A percentile compares a stretch with the other conserved stretches of the same genome.
These are phyloP conservation scores for Nakaseomyces sp. DNA, from an alignment of 1,139 yeast genomes.

Conservation along the genomic window DNA sequence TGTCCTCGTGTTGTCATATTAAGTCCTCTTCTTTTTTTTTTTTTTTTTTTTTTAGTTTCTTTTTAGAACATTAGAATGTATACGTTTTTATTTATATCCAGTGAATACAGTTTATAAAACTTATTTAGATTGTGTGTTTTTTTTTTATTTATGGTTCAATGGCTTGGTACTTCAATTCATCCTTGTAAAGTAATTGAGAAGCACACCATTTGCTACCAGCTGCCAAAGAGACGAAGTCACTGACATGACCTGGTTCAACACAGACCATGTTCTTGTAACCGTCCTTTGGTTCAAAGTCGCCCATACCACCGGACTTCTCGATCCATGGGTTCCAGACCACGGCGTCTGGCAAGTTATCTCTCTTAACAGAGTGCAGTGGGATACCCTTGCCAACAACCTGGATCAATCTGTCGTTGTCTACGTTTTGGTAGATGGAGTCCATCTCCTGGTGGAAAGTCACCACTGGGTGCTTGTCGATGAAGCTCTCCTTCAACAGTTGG, in stretches of 20 bases:
- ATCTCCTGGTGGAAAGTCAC: slow-evolving; percentile 69
- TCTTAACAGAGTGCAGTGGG: slow-evolving; percentile 55
- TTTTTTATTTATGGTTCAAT: slow-evolving; percentile 12
- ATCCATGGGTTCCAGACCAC: slow-evolving; percentile 99
- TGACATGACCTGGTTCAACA: slow-evolving; percentile 86
- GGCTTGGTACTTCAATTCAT: slow-evolving; percentile 34
- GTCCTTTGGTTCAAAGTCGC: slow-evolving; percentile 75
- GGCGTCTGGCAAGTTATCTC: slow-evolving; percentile 68
- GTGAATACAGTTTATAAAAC: no score
- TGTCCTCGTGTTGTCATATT: no score
- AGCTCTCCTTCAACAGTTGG: slow-evolving; percentile 55
- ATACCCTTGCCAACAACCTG: slow-evolving; percentile 63
- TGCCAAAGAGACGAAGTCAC: slow-evolving; percentile 49
- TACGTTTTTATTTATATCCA: no score
- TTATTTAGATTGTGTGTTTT: no score
- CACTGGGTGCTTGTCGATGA: slow-evolving; percentile 64
- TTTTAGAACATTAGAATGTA: no score
- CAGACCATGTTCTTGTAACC: slow-evolving; percentile 87
- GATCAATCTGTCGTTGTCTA: slow-evolving; percentile 45
- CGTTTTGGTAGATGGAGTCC: slow-evolving; percentile 70
- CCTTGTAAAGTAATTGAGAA: slow-evolving; percentile 44
- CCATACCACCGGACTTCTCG: slow-evolving; percentile 68
- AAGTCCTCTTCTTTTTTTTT: no score
- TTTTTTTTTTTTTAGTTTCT: no score
- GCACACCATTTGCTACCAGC: slow-evolving; percentile 70